phyloP scores from a whole-genome alignment of 148 eudicot species.

The Dysphania ambrosioides region DNA sequence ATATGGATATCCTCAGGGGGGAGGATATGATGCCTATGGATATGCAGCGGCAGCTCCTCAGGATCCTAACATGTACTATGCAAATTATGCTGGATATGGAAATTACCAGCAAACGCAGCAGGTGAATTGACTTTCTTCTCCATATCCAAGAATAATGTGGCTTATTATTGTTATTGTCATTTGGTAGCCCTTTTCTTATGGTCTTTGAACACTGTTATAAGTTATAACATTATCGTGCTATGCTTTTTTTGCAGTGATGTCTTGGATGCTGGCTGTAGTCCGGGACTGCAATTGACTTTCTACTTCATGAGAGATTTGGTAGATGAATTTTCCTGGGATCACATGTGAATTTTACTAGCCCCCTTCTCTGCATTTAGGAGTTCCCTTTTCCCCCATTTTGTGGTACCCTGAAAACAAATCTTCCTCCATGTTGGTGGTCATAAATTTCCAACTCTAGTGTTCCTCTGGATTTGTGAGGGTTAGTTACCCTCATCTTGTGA shows the following conservation, averaged over 20 bases:
- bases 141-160: no score
- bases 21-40: constrained; percentile 75
- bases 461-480: neutral
- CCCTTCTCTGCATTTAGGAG: neutral
- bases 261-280: constrained; percentile 8
- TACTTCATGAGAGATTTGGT: neutral
- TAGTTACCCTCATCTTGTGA: neutral
- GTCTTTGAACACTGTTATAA: neutral
- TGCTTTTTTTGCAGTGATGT: constrained; percentile 29
- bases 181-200: neutral
- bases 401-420: constrained; percentile 4
- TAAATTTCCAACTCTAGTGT: constrained; percentile 5
- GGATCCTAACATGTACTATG: constrained; percentile 86
- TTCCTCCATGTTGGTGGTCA: neutral
- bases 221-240: neutral
- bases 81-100: constrained; percentile 70
- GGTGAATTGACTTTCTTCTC: no score
- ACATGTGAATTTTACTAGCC: constrained; percentile 22
- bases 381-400: neutral
- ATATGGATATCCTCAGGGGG: constrained; percentile 76
- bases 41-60: constrained; percentile 63
- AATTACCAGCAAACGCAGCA: constrained; percentile 90
- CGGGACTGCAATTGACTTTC: constrained; percentile 12
- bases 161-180: neutral
- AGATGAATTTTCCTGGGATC: constrained; percentile 12